Base-by-base conservation (phyloP, 2,329 filamentous ascomycete genomes). In the Lachnellula occidentalis region DNA sequence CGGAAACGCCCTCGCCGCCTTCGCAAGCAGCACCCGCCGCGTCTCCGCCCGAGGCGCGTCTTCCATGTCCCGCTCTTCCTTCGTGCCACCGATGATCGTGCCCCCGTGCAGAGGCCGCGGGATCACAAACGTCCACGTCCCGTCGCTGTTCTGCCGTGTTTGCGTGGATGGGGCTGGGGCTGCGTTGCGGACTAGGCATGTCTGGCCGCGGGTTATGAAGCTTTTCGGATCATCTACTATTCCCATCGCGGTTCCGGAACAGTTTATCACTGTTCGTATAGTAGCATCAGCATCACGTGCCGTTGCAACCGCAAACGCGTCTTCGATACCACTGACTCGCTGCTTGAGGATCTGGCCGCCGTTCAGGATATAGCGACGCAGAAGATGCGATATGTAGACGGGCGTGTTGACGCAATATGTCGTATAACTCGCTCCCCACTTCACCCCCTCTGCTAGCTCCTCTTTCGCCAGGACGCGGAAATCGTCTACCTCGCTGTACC, bases 21-120 rank as follows among this genome's bases (percentile, higher is more conserved):
- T 70, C 2, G 60, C 57, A 5, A 86, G 72, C 14, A 87, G 67
- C 27, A 62, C 65, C 37, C 71, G 67, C 17, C 82, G 69, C 0
- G 77, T 76, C 46, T 76, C 74, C 1, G 60, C 55, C 0, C 74
- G 78, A 1, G 81, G 77, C 17, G 73, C 69, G 0, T 74, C 66
- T 46, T 78, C 73, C 78, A 79, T 83, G 65, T 85, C 73, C 53
- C 78, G 70, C 1, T 76, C 74, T 63, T 86, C 78, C 66, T 85
- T 86, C 9, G 83, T 87, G 0, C 84, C 84, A 5, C 84, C 85
- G 19, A 87, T 78, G 39, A 87, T 73, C 0, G 83, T 87, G 2
- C 84, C 84, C 3, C 83, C 83, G 34, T 79, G 73, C 24, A 83
- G 78, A 8, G 77, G 78, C 2, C 85, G 76, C 1, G 84, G 82